phyloP scores from a whole-genome alignment of 371 early-diverging fungal genomes.

The Apophysomyces variabilis region DNA sequence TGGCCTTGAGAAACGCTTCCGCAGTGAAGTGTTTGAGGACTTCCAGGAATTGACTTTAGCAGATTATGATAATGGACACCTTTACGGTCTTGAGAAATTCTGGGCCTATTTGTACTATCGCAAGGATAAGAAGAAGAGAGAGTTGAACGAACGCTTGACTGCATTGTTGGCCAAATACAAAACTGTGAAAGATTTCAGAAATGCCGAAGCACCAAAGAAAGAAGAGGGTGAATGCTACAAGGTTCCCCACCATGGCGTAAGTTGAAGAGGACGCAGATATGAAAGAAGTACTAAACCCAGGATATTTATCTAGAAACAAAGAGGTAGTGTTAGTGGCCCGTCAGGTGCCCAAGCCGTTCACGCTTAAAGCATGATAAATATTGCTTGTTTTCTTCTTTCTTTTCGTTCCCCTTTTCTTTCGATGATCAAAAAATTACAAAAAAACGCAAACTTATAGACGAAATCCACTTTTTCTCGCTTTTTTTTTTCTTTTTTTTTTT shows the following conservation, averaged over 20 bases:
- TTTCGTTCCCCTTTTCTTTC: not conserved
- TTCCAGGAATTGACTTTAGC: constrained; percentile 83
- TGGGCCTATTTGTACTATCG: constrained; percentile 95
- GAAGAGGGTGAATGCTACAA: constrained; percentile 36
- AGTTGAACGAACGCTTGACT: constrained; percentile 67
- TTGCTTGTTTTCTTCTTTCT: too few relatives aligned
- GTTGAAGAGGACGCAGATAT: constrained; percentile 13
- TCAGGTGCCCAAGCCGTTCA: constrained; percentile 19
- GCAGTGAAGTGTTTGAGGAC: constrained; percentile 83
- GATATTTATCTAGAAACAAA: constrained; percentile 31
- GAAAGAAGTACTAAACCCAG: not conserved
- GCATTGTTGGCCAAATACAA: constrained; percentile 69
- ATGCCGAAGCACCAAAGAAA: constrained; percentile 34
- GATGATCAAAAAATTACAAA: constrained; percentile 8
- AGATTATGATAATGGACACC: constrained; percentile 75
- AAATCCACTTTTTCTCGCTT: constrained; percentile 4
- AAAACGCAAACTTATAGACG: constrained; percentile 20
- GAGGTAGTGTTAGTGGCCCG: constrained; percentile 50
- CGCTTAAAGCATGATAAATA: not conserved
- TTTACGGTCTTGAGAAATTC: constrained; percentile 96
- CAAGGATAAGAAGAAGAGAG: constrained; percentile 79
- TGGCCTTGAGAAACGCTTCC: constrained; percentile 91
- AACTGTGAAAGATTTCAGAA: constrained; percentile 76
- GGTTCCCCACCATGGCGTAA: constrained; percentile 55
- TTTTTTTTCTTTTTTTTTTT: constrained; percentile 14